phyloP scores from a whole-genome alignment of 2,329 filamentous ascomycete species.

The Talaromyces sp. region DNA sequence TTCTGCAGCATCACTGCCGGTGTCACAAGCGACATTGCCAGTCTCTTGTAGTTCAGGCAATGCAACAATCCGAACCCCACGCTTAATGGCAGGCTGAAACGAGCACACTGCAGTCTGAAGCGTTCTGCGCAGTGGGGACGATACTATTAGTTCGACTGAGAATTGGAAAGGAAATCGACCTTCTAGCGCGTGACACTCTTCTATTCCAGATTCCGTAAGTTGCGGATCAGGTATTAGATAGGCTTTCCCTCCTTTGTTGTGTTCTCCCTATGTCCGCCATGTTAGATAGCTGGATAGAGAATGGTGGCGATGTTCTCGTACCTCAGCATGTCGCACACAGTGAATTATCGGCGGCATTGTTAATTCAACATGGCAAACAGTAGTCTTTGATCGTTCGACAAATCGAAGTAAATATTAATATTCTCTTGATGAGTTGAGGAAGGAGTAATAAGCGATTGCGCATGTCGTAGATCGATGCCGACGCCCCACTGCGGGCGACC shows the following conservation, averaged over 20 bases:
- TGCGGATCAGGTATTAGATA: constrained; percentile 11
- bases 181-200: constrained; percentile 8
- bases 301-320: background rate
- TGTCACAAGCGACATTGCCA: constrained; percentile 10
- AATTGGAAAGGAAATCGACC: constrained; percentile 7
- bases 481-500: background rate
- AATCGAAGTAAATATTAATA: background rate
- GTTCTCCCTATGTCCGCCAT: constrained; percentile 7
- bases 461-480: background rate
- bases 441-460: background rate
- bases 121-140: constrained; percentile 11
- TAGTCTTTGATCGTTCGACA: too few relatives aligned
- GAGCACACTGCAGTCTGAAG: constrained; percentile 10
- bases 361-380: background rate
- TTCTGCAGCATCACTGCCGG: constrained; percentile 7
- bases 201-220: constrained; percentile 7
- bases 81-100: constrained; percentile 9
- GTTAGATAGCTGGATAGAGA: background rate
- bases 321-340: constrained; percentile 11
- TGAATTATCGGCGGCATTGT: constrained; percentile 8
- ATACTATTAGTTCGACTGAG: constrained; percentile 9
- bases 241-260: constrained; percentile 11
- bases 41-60: constrained; percentile 13
- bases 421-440: background rate
- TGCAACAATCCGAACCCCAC: constrained; percentile 10